phyloP scores from a whole-genome alignment of 768 basidiomycete species.

The Russula lepida region DNA sequence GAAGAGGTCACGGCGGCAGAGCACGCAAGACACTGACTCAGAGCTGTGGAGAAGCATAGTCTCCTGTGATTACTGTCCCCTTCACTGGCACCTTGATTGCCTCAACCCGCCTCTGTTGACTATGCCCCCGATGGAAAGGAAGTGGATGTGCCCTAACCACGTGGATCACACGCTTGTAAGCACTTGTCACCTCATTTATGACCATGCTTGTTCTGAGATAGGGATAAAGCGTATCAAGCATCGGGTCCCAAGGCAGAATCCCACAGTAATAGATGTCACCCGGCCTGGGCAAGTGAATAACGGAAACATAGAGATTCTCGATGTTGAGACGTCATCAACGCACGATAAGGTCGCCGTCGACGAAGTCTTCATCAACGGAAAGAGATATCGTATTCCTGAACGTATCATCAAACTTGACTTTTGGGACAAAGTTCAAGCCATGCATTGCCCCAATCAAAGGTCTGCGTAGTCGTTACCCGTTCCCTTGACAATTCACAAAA shows the following conservation, averaged over 20 bases:
- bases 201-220: constrained; percentile 14
- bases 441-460: constrained; percentile 10
- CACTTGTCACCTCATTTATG: constrained; percentile 16
- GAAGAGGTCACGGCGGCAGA: constrained; percentile 46
- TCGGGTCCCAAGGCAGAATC: constrained; percentile 66
- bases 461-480: neutral
- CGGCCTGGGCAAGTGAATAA: constrained; percentile 74
- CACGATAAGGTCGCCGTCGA: constrained; percentile 52
- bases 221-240: constrained; percentile 62
- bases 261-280: constrained; percentile 64
- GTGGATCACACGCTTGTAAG: constrained; percentile 79
- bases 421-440: constrained; percentile 65
- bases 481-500: neutral
- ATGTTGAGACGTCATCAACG: constrained; percentile 46
- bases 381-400: constrained; percentile 90
- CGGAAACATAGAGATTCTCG: constrained; percentile 84
- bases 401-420: constrained; percentile 89
- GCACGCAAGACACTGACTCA: constrained; percentile 37
- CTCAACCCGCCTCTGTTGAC: constrained; percentile 80
- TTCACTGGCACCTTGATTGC: constrained; percentile 97
- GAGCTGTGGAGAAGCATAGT: constrained; percentile 62
- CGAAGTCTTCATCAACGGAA: constrained; percentile 80
- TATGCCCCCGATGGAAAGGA: constrained; percentile 81
- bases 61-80: constrained; percentile 89
- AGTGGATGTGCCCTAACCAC: constrained; percentile 99